Conservation (phyloP, 2,329 filamentous ascomycete species). For the Arthroderma uncinatum region DNA sequence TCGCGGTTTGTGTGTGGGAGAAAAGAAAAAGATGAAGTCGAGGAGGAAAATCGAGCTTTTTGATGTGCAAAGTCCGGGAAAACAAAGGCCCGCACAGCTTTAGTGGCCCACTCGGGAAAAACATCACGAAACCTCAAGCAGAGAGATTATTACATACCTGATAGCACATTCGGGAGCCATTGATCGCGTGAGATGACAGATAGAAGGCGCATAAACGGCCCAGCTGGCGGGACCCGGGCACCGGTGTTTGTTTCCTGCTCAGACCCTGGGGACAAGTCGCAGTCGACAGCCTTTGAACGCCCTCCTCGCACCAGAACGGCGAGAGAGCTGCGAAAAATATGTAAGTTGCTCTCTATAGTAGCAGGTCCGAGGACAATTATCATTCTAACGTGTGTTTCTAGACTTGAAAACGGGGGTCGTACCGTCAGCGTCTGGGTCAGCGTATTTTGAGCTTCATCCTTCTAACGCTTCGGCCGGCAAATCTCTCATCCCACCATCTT, state of each 20-base stretch:
- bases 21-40: neutral
- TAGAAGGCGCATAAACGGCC: constrained; percentile 81
- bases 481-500: constrained; percentile 42
- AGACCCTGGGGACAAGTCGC: constrained; percentile 38
- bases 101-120: neutral
- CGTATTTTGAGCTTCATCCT: constrained; percentile 49
- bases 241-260: constrained; percentile 52
- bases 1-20: neutral
- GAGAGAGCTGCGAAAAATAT: constrained; percentile 72
- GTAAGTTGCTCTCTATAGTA: constrained; percentile 23
- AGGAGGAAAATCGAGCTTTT: constrained; percentile 7
- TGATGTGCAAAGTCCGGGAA: constrained; percentile 5
- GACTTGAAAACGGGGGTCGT: constrained; percentile 86
- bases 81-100: constrained; percentile 3
- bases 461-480: constrained; percentile 37
- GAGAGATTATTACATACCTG: neutral
- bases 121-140: neutral
- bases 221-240: constrained; percentile 61
- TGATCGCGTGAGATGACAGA: constrained; percentile 53
- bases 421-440: constrained; percentile 84
- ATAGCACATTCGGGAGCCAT: neutral
- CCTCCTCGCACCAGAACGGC: constrained; percentile 50
- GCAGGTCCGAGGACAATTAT: constrained; percentile 8
- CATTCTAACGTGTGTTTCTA: constrained; percentile 30
- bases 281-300: constrained; percentile 34